Percentiles rank a stretch among this genome's conserved stretches.
These are phyloP conservation scores for Hypocreales sp. DNA, from an alignment of 2,329 filamentous ascomycete genomes.

Conservation along the genomic window DNA sequence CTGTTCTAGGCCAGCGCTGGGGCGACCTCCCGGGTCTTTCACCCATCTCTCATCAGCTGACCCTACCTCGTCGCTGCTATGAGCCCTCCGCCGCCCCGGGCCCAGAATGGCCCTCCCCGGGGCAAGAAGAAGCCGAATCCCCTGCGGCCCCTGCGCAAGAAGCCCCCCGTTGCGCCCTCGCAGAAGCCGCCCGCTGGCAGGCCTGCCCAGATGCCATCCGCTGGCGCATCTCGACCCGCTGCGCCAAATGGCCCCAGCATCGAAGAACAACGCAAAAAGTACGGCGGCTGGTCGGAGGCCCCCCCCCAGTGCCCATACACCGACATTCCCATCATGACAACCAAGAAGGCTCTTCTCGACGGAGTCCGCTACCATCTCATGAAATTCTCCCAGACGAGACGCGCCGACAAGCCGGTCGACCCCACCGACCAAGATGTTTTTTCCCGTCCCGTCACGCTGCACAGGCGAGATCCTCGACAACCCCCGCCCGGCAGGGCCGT, in stretches of 20 bases:
- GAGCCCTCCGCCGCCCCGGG: constrained; percentile 25
- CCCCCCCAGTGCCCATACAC: constrained; percentile 30
- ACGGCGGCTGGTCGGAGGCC: constrained; percentile 43
- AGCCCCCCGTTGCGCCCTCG: constrained; percentile 43
- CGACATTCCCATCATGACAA: constrained; percentile 59
- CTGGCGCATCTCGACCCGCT: constrained; percentile 7
- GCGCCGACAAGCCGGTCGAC: constrained; percentile 47
- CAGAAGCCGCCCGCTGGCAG: constrained; percentile 20
- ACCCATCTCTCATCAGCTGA: too few species aligned
- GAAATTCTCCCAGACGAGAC: constrained; percentile 51
- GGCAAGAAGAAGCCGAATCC: constrained; percentile 16
- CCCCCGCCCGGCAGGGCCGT: constrained; percentile 46
- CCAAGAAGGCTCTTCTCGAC: constrained; percentile 65
- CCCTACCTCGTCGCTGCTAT: too few species aligned
- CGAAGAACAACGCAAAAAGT: constrained; percentile 26
- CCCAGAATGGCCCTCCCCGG: constrained; percentile 16
- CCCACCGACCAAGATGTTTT: constrained; percentile 61
- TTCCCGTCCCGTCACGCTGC: constrained; percentile 72
- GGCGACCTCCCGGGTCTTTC: too few species aligned
- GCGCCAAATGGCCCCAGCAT: constrained; percentile 17
- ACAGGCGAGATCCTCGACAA: constrained; percentile 72
- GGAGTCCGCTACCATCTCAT: constrained; percentile 79
- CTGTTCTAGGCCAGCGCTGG: too few species aligned
- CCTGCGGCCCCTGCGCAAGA: constrained; percentile 23
- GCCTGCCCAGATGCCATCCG: constrained; percentile 6